Evolutionary conservation across 208 protist genomes (phyloP), one percentile per base, ranked within the genome.

Genomic region (Dictyostelium gargantuum): DNA sequence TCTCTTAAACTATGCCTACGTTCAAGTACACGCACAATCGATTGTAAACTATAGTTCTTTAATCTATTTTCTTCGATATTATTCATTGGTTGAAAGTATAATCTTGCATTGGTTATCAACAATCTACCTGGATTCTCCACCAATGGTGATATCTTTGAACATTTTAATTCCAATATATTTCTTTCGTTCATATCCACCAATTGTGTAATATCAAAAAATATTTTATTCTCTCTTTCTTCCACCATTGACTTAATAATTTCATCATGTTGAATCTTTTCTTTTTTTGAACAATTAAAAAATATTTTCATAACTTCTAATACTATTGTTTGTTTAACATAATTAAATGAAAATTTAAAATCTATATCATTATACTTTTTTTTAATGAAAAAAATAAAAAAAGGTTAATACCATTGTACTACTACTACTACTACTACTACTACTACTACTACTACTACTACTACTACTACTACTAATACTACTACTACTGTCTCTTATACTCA

Each of bases 51-150:
- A 72, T 95, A 97, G 8, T 96, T 95, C 15, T 94, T 52, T 40
- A 97, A 92, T 38, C 93, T 84, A 32, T 96, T 68, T 8, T 85
- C 46, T 29, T 84, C 61, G 40, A 98, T 94, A 35, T 96, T 96
- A 50, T 97, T 96, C 46, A 97, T 94, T 11, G 96, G 93, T 75
- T 97, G 96, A 50, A 98, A 97, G 23, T 96, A 96, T 17, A 96
- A 21, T 54, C 73, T 29, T 26, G 26, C n/a, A 38, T 94, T 94
- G 2, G 95, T 94, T 1, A 96, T n/a, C 8, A 95, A 54, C 15
- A 96, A 48, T 40, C 93, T 80, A 32, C 95, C 95, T 3, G 95
- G 94, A 42, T 95, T 95, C 56, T 85, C 54, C 10, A 93, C 92
- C 9, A 96, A 68, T n/a, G 95, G 94, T 63, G 70, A 76, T 38